Conservation (phyloP, 2,329 filamentous ascomycete species). For the Ramularia endophylla region DNA sequence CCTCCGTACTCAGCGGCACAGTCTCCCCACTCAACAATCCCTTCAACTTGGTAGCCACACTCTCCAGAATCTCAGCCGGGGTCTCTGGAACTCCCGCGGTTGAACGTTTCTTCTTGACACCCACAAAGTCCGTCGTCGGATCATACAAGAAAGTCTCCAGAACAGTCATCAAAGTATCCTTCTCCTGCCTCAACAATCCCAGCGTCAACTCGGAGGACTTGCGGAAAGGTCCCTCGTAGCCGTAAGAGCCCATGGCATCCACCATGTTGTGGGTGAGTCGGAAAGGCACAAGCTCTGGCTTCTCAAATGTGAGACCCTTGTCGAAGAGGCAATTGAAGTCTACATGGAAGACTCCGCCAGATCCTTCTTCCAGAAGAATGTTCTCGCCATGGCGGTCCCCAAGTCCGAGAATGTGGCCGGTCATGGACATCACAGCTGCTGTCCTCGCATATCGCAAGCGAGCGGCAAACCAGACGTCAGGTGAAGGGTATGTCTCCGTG, state of each 20-base stretch:
- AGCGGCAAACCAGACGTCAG: conserved; percentile 85
- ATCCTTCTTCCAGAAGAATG: conserved; percentile 87
- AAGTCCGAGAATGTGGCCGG: conserved; percentile 85
- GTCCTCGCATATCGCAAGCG: conserved; percentile 86
- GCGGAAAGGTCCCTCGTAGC: conserved; percentile 85
- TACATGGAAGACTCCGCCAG: conserved; percentile 91
- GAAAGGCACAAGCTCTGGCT: conserved; percentile 92
- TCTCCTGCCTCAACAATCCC: conserved; percentile 75
- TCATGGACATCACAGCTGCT: conserved; percentile 99
- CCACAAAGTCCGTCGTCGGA: conserved; percentile 87
- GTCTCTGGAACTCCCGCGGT: conserved; percentile 57
- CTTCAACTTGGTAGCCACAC: conserved; percentile 77
- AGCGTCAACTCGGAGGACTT: conserved; percentile 87
- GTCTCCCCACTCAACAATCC: conserved; percentile 80
- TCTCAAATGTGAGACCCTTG: conserved; percentile 91
- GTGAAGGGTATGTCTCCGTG: conserved; percentile 87
- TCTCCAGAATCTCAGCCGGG: conserved; percentile 77
- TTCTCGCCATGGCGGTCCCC: conserved; percentile 98
- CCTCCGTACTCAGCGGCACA: conserved; percentile 89
- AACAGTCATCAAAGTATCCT: conserved; percentile 96
- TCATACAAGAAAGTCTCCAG: conserved; percentile 97
- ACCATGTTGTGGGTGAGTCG: conserved; percentile 98
- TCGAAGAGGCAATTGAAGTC: conserved; percentile 99
- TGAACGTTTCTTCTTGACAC: conserved; percentile 57
- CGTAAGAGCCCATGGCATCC: conserved; percentile 91